Evolutionary conservation across 768 basidiomycete species (phyloP), one percentile per base, ranked within the genome.

Genomic region (Suillus variegatus): DNA sequence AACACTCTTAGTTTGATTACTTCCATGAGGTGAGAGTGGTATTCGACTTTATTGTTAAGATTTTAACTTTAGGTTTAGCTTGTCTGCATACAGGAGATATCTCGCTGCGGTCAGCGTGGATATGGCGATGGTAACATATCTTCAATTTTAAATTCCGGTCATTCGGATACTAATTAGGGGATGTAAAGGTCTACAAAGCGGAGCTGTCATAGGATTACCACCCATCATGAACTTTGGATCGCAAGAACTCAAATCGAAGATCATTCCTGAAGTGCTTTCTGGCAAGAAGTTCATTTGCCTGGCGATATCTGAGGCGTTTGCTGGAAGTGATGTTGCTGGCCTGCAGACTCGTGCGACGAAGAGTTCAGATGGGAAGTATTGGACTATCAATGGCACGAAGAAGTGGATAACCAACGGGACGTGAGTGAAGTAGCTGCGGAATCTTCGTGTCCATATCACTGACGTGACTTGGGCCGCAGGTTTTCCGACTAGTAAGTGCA

Each of bases 251-350:
- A 84, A 81, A 73, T 52, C 81, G 22, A 85, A 80, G 72, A 80
- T 89, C 66, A 72, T 91, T 13, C 87, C 88, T 2, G 90, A 92
- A 52, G 85, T 93, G 4, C 80, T 94, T 63, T 75, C 80, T 43
- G 91, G 90, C 46, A 90, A 89, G 78, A 94, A 93, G 80, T 91
- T 90, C 74, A 93, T 97, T 66, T 91, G 87, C 64, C 78, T 97
- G 40, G 95, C 94, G 51, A 93, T 97, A 68, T 90, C 91, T 13
- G 95, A 97, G 77, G 93, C 94, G 3, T 91, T 91, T 64, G 94
- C 93, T 12, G 94, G 91, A 47, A 89, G 88, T 69, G 94, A 96
- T 74, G 94, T 97, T 10, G 82, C 84, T 76, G 92, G 93, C 20
- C 76, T 96, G 64, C 82, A 86, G 72, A 94, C 93, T 4, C 87